phyloP scores from a whole-genome alignment of 2,329 filamentous ascomycete species.

The Arachnomyces sp. region DNA sequence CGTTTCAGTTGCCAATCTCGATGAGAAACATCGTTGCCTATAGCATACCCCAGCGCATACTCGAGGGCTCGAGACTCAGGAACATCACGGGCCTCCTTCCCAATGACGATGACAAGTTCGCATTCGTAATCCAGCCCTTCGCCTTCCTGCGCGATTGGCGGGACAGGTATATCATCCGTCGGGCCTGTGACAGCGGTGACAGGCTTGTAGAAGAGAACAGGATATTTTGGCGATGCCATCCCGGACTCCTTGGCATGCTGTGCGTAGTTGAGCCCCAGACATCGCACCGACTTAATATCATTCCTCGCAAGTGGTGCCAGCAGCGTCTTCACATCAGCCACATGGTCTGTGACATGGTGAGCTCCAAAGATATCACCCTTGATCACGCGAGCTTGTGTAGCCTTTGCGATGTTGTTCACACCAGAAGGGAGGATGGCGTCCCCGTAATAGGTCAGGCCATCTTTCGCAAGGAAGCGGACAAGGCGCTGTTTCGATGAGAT shows the following conservation, averaged over 20 bases:
- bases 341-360: slow-evolving; percentile 56
- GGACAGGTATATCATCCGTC: slow-evolving; percentile 58
- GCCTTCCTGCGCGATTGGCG: slow-evolving; percentile 56
- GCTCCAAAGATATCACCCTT: slow-evolving; percentile 59
- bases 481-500: slow-evolving; percentile 49
- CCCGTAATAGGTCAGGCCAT: slow-evolving; percentile 64
- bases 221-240: slow-evolving; percentile 62
- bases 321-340: slow-evolving; percentile 47
- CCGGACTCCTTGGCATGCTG: slow-evolving; percentile 64
- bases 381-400: slow-evolving; percentile 55
- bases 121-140: slow-evolving; percentile 72
- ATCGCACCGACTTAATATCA: slow-evolving; percentile 60
- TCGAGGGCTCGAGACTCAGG: slow-evolving; percentile 58
- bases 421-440: slow-evolving; percentile 62
- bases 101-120: slow-evolving; percentile 67
- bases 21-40: slow-evolving; percentile 75
- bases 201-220: slow-evolving; percentile 69
- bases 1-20: slow-evolving; percentile 66
- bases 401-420: slow-evolving; percentile 53
- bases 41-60: slow-evolving; percentile 66
- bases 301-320: slow-evolving; percentile 56
- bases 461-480: slow-evolving; percentile 64
- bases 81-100: slow-evolving; percentile 59
- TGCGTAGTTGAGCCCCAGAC: slow-evolving; percentile 64
- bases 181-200: slow-evolving; percentile 59